Conservation (phyloP, 108 stramenopile species). For the Cyclotella distinguenda region DNA sequence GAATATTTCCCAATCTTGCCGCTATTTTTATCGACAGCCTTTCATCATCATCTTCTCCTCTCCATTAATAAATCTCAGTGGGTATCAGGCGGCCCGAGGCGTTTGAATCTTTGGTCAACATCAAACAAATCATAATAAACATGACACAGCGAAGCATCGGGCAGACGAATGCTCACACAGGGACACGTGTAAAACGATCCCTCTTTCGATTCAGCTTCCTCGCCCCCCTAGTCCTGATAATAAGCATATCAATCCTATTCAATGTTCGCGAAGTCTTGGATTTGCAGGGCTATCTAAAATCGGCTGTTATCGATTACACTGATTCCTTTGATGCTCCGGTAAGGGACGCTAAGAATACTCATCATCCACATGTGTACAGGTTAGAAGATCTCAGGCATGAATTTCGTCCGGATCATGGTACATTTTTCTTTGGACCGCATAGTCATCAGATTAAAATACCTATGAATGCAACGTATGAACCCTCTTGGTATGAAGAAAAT, state of each 20-base stretch:
- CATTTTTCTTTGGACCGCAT: constrained; percentile 13
- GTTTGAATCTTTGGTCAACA: no score
- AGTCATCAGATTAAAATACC: constrained; percentile 13
- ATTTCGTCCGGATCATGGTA: constrained; percentile 13
- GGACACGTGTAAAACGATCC: background rate
- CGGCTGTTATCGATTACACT: background rate
- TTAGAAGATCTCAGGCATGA: constrained; percentile 1
- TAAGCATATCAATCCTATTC: background rate
- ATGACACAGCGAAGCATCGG: background rate
- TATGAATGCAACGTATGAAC: background rate
- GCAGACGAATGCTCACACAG: background rate
- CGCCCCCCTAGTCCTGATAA: background rate
- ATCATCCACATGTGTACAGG: constrained; percentile 12
- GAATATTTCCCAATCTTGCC: no score
- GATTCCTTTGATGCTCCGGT: constrained; percentile 7
- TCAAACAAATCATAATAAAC: background rate
- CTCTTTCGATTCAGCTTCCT: constrained; percentile 1
- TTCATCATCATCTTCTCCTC: no score
- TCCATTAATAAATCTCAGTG: no score
- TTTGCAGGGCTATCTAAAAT: background rate
- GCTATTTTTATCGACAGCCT: no score
- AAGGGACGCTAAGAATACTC: background rate
- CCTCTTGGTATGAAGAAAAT: background rate
- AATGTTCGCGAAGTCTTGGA: background rate
- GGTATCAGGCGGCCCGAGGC: no score